A percentile compares a stretch with the other conserved stretches of the same genome.
Evolutionary conservation across 164 flowering plant species (phyloP).

Genomic region (Tetracentron sinense): DNA sequence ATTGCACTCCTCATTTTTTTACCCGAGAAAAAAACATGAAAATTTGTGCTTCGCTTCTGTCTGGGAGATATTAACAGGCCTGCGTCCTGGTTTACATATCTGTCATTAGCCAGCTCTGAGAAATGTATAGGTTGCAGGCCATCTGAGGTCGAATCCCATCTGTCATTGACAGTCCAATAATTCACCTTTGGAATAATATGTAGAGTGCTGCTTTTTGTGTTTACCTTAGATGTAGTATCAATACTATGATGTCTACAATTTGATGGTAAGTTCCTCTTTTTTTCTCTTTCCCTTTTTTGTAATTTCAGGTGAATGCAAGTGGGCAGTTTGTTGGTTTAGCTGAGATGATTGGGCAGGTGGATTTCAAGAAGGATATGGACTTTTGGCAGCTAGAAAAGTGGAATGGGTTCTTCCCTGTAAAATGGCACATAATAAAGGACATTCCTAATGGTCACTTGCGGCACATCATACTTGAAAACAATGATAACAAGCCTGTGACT

Average conservation of each 20-base stretch:
- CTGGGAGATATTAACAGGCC: no score
- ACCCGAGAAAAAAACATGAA: no score
- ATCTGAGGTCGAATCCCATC: no score
- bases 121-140: no score
- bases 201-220: no score
- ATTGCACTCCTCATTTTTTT: no score
- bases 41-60: no score
- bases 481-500: slow-evolving; percentile 70
- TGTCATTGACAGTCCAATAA: no score
- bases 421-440: slow-evolving; percentile 80
- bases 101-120: no score
- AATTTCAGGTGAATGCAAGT: slow-evolving; percentile 68
- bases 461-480: slow-evolving; percentile 68
- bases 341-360: slow-evolving; percentile 79
- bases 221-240: no score
- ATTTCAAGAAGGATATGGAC: slow-evolving; percentile 68
- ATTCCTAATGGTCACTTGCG: slow-evolving; percentile 47
- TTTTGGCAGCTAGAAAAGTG: slow-evolving; percentile 83
- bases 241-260: background rate
- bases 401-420: slow-evolving; percentile 76
- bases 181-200: no score
- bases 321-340: slow-evolving; percentile 84
- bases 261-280: background rate
- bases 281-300: slow-evolving; percentile 1
- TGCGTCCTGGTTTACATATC: no score